Conservation (phyloP, 371 early-diverging fungal species). For the Capillidium heterosporum region DNA sequence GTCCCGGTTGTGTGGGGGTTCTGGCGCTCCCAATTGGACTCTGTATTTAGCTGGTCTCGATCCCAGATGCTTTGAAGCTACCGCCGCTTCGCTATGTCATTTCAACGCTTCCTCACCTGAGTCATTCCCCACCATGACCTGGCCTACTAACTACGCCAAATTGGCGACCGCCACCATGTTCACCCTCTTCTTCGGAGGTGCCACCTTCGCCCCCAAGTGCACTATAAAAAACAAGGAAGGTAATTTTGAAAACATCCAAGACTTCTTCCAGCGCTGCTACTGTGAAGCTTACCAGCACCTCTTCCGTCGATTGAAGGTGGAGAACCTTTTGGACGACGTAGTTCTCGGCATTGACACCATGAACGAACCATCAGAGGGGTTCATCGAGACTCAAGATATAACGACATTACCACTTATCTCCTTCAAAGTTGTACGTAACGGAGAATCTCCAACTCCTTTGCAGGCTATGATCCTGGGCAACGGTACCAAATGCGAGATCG, state of each 20-base stretch:
- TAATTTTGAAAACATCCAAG: constrained; percentile 32
- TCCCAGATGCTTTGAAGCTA: constrained; percentile 29
- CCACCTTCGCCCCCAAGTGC: constrained; percentile 45
- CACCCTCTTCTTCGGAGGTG: constrained; percentile 65
- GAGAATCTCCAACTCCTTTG: constrained; percentile 35
- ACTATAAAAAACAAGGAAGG: constrained; percentile 19
- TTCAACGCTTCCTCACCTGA: constrained; percentile 33
- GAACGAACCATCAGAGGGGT: constrained; percentile 56
- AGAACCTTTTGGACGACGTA: constrained; percentile 24
- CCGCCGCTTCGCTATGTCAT: constrained; percentile 59
- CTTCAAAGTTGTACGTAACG: constrained; percentile 30
- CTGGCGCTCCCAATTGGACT: constrained; percentile 80
- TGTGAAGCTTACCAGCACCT: constrained; percentile 26
- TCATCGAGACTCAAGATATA: constrained; percentile 25
- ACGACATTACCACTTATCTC: constrained; percentile 18
- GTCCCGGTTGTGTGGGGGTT: constrained; percentile 61
- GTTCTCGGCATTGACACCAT: constrained; percentile 57
- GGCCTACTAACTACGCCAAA: constrained; percentile 74
- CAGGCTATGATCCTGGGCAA: constrained; percentile 41
- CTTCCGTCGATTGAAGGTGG: constrained; percentile 19
- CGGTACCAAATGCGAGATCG: constrained; percentile 29
- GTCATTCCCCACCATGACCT: constrained; percentile 59
- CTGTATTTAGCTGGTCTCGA: constrained; percentile 51
- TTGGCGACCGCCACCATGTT: constrained; percentile 71
- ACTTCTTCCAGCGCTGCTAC: constrained; percentile 49